A percentile compares a stretch with the other conserved stretches of the same genome.
These are phyloP conservation scores for Tetracladium maxilliforme DNA, from an alignment of 2,329 filamentous ascomycete genomes.

Conservation along the genomic window DNA sequence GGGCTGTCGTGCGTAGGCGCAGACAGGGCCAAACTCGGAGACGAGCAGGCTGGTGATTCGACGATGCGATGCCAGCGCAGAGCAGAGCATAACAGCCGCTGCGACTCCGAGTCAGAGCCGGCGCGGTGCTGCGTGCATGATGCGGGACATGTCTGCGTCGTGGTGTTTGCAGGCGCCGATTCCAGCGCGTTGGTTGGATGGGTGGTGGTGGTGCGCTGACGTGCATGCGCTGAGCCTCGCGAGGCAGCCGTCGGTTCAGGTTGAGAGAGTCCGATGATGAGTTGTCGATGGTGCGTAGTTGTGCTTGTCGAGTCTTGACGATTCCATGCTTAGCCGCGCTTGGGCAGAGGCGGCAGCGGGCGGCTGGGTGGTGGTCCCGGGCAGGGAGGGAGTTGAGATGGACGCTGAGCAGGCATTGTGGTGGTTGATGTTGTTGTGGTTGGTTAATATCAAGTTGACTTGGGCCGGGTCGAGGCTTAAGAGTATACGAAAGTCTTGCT, in stretches of 20 bases:
- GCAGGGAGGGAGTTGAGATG: conserved; percentile 52
- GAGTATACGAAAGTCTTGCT: no score
- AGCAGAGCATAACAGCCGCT: no score
- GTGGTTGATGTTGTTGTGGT: conserved; percentile 4
- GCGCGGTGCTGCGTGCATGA: no score
- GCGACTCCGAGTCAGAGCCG: no score
- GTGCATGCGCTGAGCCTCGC: not conserved
- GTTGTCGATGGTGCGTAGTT: not conserved
- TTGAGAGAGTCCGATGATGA: not conserved
- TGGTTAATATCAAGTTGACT: no score
- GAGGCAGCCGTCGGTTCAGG: not conserved
- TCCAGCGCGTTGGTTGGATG: not conserved
- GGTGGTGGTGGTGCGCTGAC: not conserved
- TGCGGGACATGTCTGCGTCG: no score
- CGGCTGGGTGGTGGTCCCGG: conserved; percentile 49
- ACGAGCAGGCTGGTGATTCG: no score
- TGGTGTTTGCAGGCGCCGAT: no score
- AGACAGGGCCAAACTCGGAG: no score
- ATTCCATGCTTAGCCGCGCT: conserved; percentile 19
- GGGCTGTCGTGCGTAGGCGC: no score
- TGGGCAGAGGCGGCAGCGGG: conserved; percentile 50
- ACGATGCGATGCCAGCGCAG: no score
- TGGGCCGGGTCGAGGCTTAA: no score
- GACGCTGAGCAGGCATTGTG: conserved; percentile 39
- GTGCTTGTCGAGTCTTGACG: not conserved